Conservation (phyloP, 495 filamentous ascomycete species). For the Trichodelitschia bisporula region DNA sequence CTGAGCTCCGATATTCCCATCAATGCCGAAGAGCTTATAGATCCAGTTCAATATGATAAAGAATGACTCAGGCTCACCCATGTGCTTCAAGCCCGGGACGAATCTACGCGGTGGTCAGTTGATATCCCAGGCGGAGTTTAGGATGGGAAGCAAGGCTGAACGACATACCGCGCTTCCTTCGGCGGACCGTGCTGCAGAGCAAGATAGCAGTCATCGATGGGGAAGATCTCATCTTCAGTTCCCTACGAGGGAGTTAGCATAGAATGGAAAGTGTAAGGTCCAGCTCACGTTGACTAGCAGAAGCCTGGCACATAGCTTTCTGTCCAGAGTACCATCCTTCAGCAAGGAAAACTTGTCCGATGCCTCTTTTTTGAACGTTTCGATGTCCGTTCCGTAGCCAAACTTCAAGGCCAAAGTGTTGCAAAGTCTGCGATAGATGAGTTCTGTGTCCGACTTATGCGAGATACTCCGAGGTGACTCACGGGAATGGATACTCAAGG, state of each 20-base stretch:
- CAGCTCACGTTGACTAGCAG: constrained; percentile 42
- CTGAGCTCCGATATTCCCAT: constrained; percentile 13
- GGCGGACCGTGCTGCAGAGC: constrained; percentile 43
- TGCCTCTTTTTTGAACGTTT: constrained; percentile 32
- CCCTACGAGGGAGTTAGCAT: constrained; percentile 20
- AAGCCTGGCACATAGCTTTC: constrained; percentile 30
- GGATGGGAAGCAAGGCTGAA: not conserved
- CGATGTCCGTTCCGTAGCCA: constrained; percentile 31
- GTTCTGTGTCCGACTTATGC: not conserved
- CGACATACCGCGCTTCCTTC: constrained; percentile 35
- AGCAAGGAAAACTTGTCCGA: constrained; percentile 50
- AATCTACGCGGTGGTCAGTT: too few species aligned
- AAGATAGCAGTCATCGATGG: constrained; percentile 51
- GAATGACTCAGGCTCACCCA: constrained; percentile 21
- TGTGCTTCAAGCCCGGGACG: constrained; percentile 14
- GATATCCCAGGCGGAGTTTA: not conserved
- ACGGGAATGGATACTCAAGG: constrained; percentile 58
- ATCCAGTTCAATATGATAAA: constrained; percentile 18
- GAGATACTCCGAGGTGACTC: constrained; percentile 10
- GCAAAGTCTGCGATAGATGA: constrained; percentile 20
- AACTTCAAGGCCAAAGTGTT: constrained; percentile 45
- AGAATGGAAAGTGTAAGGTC: constrained; percentile 2
- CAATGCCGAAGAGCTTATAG: constrained; percentile 16
- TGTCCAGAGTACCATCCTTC: constrained; percentile 39
- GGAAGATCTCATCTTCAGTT: constrained; percentile 44